These are phyloP conservation scores for Penicillium hordei DNA, from an alignment of 2,329 filamentous ascomycete genomes.

Conservation along the genomic window DNA sequence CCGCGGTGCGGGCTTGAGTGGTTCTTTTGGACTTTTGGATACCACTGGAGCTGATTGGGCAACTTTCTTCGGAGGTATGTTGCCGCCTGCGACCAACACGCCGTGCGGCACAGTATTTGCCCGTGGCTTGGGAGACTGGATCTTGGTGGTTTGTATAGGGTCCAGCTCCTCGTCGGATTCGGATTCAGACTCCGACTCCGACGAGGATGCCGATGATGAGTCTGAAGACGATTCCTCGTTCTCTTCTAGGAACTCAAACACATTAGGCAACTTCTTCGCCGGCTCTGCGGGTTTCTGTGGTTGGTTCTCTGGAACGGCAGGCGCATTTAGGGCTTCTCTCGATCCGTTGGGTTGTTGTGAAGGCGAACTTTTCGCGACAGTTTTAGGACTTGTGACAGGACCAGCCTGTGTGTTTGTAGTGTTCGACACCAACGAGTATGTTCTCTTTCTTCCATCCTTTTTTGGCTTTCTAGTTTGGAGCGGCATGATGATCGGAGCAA, in stretches of 20 bases:
- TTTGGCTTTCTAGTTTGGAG: constrained; percentile 31
- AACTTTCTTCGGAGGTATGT: constrained; percentile 13
- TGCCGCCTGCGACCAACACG: constrained; percentile 11
- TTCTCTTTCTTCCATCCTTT: constrained; percentile 30
- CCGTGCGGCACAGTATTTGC: constrained; percentile 16
- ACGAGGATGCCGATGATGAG: constrained; percentile 18
- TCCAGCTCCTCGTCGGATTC: constrained; percentile 15
- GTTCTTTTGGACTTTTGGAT: constrained; percentile 21
- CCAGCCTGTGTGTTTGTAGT: constrained; percentile 22
- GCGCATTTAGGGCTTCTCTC: constrained; percentile 20
- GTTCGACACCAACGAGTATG: constrained; percentile 28
- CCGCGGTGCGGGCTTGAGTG: constrained; percentile 27
- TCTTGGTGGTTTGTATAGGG: constrained; percentile 16
- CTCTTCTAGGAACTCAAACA: constrained; percentile 43
- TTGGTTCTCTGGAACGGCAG: constrained; percentile 11
- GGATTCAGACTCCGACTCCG: constrained; percentile 20
- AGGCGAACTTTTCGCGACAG: constrained; percentile 16
- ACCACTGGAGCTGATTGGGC: constrained; percentile 3
- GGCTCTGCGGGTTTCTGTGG: constrained; percentile 16
- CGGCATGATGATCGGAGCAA: constrained; percentile 30
- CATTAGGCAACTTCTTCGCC: constrained; percentile 33
- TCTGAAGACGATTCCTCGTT: constrained; percentile 22
- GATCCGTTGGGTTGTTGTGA: constrained; percentile 15
- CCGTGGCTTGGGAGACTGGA: constrained; percentile 25
- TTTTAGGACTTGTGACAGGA: constrained; percentile 21